phyloP scores from a whole-genome alignment of 257 asterid genomes.

The Solanum phureja region DNA sequence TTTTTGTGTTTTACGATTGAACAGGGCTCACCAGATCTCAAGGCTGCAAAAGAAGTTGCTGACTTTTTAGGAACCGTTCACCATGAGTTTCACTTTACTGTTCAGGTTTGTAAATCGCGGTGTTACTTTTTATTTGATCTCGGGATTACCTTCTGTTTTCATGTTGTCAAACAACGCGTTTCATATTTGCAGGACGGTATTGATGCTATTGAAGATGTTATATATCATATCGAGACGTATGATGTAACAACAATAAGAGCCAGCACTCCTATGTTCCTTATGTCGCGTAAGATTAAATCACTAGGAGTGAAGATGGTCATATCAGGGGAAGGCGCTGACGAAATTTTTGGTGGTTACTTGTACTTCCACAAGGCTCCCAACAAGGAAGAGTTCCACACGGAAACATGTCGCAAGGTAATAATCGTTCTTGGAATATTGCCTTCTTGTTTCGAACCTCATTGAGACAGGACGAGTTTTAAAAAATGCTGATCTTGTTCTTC shows the following conservation, averaged over 20 bases:
- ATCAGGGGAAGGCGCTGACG: constrained; percentile 99
- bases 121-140: not conserved
- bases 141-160: not conserved
- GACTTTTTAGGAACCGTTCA: constrained; percentile 91
- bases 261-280: constrained; percentile 97
- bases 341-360: constrained; percentile 90
- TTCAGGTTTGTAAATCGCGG: constrained; percentile 40
- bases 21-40: constrained; percentile 92
- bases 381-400: constrained; percentile 83
- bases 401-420: constrained; percentile 78
- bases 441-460: not conserved
- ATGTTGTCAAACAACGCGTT: not conserved
- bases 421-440: not conserved
- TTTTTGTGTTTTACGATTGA: not conserved
- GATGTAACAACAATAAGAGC: constrained; percentile 96
- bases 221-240: constrained; percentile 82
- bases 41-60: constrained; percentile 96
- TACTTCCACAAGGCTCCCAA: constrained; percentile 35
- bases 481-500: not conserved
- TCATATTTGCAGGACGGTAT: constrained; percentile 61
- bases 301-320: constrained; percentile 94
- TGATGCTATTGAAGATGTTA: constrained; percentile 97
- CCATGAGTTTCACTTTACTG: constrained; percentile 89
- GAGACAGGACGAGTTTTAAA: not conserved
- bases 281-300: constrained; percentile 94